Percentiles rank a stretch among this genome's conserved stretches.
Conservation (phyloP, 192 early-diverging fungal species). For the Chytriomyces confervae region DNA sequence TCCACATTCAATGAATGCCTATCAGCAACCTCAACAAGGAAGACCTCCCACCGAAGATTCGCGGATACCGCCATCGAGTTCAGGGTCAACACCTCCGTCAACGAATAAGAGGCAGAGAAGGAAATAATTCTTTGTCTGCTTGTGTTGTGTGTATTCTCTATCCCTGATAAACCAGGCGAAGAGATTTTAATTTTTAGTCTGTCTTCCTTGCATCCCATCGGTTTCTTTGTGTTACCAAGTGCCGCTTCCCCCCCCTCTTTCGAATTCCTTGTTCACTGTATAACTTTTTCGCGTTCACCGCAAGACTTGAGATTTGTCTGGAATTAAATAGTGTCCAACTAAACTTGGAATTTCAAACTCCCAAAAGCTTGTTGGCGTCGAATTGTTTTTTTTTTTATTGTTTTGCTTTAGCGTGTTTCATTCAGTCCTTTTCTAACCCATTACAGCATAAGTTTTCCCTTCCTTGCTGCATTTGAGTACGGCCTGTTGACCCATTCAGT, state of each 20-base stretch:
- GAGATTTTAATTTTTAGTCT: too few relatives aligned
- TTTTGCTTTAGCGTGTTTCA: background rate
- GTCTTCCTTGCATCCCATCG: too few relatives aligned
- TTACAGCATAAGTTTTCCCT: conserved; percentile 59
- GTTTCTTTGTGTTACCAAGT: too few relatives aligned
- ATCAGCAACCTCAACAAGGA: too few relatives aligned
- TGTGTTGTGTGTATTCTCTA: too few relatives aligned
- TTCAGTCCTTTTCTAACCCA: background rate
- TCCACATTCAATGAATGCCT: too few relatives aligned
- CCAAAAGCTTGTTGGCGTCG: background rate
- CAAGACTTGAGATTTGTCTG: background rate
- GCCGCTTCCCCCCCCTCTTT: background rate
- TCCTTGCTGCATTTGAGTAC: conserved; percentile 80
- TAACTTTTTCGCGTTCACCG: background rate
- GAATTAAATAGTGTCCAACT: background rate
- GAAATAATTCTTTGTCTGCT: too few relatives aligned
- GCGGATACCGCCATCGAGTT: too few relatives aligned
- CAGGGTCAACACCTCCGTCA: too few relatives aligned
- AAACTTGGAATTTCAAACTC: background rate
- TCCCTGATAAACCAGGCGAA: too few relatives aligned
- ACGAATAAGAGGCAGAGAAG: too few relatives aligned
- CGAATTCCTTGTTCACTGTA: background rate
- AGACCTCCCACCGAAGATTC: too few relatives aligned
- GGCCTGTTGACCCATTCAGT: conserved; percentile 96
- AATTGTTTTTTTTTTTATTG: background rate